A percentile compares a stretch with the other conserved stretches of the same genome.
phyloP scores from a whole-genome alignment of 768 basidiomycete species.

The Pleurotus ostreatus region DNA sequence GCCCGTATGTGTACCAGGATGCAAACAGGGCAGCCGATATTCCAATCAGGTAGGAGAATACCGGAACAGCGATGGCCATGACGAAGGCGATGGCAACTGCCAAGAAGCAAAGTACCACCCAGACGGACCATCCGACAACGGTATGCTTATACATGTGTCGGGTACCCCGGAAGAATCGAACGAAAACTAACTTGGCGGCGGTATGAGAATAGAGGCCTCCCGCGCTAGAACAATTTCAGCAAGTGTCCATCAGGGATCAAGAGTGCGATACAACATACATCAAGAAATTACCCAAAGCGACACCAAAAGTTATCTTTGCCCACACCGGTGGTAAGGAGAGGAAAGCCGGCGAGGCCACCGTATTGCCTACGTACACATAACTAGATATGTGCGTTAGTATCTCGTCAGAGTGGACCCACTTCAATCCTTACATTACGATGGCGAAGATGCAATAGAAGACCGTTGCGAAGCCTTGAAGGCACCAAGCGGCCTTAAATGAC shows the following conservation, averaged over 20 bases:
- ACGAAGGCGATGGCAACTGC: conserved; percentile 39
- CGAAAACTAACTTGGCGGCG: conserved; percentile 49
- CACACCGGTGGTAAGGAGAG: conserved; percentile 44
- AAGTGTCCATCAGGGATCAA: neutral
- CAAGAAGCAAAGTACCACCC: conserved; percentile 39
- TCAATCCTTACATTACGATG: conserved; percentile 25
- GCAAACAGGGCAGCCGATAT: conserved; percentile 52
- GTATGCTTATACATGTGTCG: conserved; percentile 50
- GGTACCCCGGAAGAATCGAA: conserved; percentile 45
- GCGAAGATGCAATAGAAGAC: conserved; percentile 45
- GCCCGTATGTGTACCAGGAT: conserved; percentile 55
- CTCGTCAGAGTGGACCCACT: neutral
- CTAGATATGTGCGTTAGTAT: conserved; percentile 14
- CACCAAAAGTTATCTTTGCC: conserved; percentile 46
- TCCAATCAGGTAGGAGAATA: conserved; percentile 51
- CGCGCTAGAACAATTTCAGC: conserved; percentile 23
- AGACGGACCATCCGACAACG: conserved; percentile 42
- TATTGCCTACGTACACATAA: conserved; percentile 45
- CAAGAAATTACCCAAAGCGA: conserved; percentile 48
- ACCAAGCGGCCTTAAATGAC: conserved; percentile 42
- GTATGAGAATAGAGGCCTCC: conserved; percentile 47
- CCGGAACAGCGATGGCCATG: conserved; percentile 47
- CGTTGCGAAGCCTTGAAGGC: conserved; percentile 50
- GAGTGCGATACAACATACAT: conserved; percentile 29
- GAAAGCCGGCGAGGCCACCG: conserved; percentile 41